phyloP scores from a whole-genome alignment of 495 filamentous ascomycete species.

The Podospora bellae-mahoneyi region DNA sequence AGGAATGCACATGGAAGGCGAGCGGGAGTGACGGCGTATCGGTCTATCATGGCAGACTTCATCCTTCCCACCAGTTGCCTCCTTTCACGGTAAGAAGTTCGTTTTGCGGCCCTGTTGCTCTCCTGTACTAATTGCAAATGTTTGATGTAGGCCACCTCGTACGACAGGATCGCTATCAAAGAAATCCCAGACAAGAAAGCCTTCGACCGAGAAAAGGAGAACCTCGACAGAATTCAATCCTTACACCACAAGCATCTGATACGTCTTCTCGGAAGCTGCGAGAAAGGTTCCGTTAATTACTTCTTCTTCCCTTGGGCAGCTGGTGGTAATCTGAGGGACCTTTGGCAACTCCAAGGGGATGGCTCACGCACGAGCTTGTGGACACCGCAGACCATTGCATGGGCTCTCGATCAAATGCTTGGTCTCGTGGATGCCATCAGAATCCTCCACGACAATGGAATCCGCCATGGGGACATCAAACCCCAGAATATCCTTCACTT shows the following conservation, averaged over 20 bases:
- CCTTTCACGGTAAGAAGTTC: constrained; percentile 2
- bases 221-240: constrained; percentile 6
- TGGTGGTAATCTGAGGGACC: constrained; percentile 22
- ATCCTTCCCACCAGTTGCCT: constrained; percentile 3
- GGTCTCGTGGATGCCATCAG: constrained; percentile 24
- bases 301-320: constrained; percentile 22
- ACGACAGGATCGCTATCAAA: constrained; percentile 13
- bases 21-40: not conserved
- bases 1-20: not conserved
- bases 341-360: constrained; percentile 13
- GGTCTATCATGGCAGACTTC: constrained; percentile 8
- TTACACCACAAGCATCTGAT: constrained; percentile 20
- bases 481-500: constrained; percentile 23
- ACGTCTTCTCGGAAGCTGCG: constrained; percentile 16
- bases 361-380: not conserved
- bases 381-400: constrained; percentile 10
- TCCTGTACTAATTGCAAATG: not conserved
- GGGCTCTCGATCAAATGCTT: constrained; percentile 23
- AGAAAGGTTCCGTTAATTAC: constrained; percentile 11
- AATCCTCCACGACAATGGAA: constrained; percentile 14
- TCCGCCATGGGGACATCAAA: constrained; percentile 23
- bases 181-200: not conserved
- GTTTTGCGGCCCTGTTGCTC: no score
- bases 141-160: not conserved
- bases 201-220: constrained; percentile 14